Evolutionary conservation across 768 basidiomycete species (phyloP).

Genomic region (Serendipita vermifera): DNA sequence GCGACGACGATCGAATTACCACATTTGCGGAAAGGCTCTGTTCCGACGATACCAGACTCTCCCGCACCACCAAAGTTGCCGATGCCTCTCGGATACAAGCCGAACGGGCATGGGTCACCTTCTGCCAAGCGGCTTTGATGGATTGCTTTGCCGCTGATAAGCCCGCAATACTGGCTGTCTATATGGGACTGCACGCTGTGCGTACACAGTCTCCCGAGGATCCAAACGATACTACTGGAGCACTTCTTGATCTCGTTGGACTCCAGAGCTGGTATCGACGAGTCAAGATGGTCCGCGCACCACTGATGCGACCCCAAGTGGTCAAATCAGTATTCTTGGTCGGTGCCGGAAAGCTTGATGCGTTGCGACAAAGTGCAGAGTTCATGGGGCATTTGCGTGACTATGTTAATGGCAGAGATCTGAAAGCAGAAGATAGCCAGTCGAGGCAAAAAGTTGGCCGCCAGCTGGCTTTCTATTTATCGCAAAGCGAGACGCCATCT

Average conservation of each 20-base stretch:
- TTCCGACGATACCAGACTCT: constrained; percentile 27
- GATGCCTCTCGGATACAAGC: constrained; percentile 50
- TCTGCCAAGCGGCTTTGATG: constrained; percentile 61
- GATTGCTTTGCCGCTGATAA: constrained; percentile 92
- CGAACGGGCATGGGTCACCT: constrained; percentile 21
- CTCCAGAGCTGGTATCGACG: constrained; percentile 5
- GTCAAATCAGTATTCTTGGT: not conserved
- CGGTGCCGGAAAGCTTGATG: not conserved
- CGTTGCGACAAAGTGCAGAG: not conserved
- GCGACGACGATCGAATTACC: constrained; percentile 65
- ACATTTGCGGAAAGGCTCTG: constrained; percentile 73
- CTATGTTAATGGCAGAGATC: constrained; percentile 1
- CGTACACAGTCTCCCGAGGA: not conserved
- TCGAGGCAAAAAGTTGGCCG: not conserved
- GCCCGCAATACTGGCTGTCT: constrained; percentile 22
- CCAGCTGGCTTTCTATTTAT: not conserved
- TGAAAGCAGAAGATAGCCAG: not conserved
- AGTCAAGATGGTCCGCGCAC: not conserved
- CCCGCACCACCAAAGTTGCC: constrained; percentile 35
- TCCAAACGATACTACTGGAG: not conserved
- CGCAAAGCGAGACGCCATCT: not conserved
- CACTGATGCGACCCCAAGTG: not conserved
- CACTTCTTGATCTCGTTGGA: not conserved
- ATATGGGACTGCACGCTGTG: not conserved
- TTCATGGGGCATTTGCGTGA: not conserved